A percentile compares a stretch with the other conserved stretches of the same genome.
Evolutionary conservation across 768 basidiomycete species (phyloP).

Genomic region (Cystofilobasidium bisporidii): DNA sequence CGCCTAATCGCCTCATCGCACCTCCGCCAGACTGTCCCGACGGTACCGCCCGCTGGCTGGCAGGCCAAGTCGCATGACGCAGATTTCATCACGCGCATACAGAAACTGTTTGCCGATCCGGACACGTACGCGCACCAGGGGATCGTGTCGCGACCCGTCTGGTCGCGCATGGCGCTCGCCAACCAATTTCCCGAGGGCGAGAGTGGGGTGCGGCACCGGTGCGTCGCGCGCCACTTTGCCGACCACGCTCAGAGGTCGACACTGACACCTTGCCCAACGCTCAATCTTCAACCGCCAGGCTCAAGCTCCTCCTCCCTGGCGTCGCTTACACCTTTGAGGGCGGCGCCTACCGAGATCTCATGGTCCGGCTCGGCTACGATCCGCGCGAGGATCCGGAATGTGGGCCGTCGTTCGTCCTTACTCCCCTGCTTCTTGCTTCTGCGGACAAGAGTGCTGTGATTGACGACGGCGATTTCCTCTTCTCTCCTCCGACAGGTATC

Average conservation of each 20-base stretch:
- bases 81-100: not conserved
- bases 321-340: slow-evolving; percentile 83
- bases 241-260: not conserved
- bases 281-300: slow-evolving; percentile 44
- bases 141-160: slow-evolving; percentile 9
- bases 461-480: too few relatives aligned
- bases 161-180: slow-evolving; percentile 18
- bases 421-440: too few relatives aligned
- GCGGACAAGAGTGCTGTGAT: too few relatives aligned
- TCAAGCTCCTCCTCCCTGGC: slow-evolving; percentile 68
- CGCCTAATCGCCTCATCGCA: too few relatives aligned
- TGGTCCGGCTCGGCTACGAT: slow-evolving; percentile 79
- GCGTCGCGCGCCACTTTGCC: not conserved
- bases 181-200: slow-evolving; percentile 15
- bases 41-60: not conserved
- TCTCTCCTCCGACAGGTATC: slow-evolving; percentile 56
- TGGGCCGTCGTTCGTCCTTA: slow-evolving; percentile 48
- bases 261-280: not conserved
- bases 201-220: slow-evolving; percentile 5
- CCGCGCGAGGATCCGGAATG: slow-evolving; percentile 63
- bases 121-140: slow-evolving; percentile 13
- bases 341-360: slow-evolving; percentile 86
- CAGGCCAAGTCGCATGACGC: not conserved
- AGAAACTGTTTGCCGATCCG: slow-evolving; percentile 18
- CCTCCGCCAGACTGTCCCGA: not conserved